These are phyloP conservation scores for Kodamaea suecica DNA, from an alignment of 1,139 yeast species.

Conservation along the genomic window DNA sequence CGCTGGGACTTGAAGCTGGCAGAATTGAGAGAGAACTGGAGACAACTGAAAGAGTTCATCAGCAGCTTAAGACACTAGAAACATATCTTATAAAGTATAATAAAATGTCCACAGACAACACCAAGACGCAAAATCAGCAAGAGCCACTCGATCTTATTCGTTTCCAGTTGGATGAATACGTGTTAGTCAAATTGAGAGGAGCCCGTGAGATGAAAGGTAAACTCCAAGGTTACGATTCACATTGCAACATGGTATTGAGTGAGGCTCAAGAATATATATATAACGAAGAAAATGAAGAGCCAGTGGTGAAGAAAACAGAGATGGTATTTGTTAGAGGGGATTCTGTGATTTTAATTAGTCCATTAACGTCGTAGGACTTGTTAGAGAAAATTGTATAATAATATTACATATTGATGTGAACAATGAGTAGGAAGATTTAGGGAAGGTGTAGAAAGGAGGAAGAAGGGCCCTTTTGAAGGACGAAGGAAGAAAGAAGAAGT, in stretches of 20 bases:
- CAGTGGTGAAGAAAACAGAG: slow-evolving; percentile 60
- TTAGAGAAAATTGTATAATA: no score
- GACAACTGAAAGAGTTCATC: no score
- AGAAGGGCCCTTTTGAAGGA: no score
- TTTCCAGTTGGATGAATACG: slow-evolving; percentile 80
- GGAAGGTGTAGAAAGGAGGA: no score
- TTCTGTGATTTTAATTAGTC: slow-evolving; percentile 78
- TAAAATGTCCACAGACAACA: slow-evolving; percentile 38
- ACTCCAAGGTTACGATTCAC: slow-evolving; percentile 93
- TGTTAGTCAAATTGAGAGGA: slow-evolving; percentile 90
- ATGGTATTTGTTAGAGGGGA: slow-evolving; percentile 97
- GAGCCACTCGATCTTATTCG: slow-evolving; percentile 86
- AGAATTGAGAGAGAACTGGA: no score
- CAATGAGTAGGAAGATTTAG: no score
- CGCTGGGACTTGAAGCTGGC: no score
- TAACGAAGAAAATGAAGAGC: slow-evolving; percentile 46
- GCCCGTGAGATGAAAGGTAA: slow-evolving; percentile 90
- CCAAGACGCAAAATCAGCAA: slow-evolving; percentile 35
- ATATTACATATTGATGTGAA: no score
- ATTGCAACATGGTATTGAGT: slow-evolving; percentile 92
- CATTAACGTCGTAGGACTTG: slow-evolving; percentile 15
- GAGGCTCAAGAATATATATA: slow-evolving; percentile 87
- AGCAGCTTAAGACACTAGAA: no score
- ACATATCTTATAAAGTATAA: no score
- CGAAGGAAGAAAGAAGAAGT: no score